These are phyloP conservation scores for Lactarius akahatsu DNA, from an alignment of 768 basidiomycete species.

Conservation along the genomic window DNA sequence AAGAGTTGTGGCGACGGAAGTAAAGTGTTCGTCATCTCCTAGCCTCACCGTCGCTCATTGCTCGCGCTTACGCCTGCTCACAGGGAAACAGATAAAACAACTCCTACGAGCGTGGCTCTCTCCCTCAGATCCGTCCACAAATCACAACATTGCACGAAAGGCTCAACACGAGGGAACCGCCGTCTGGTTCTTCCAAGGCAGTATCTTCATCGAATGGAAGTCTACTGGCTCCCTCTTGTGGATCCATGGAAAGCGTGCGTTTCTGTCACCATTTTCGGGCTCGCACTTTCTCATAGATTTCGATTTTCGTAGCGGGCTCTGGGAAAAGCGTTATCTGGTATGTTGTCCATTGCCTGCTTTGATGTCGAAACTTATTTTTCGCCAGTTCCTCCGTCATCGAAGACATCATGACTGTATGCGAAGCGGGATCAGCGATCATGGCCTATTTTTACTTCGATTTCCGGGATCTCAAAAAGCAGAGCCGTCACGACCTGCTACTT, in stretches of 20 bases:
- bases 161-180: not conserved
- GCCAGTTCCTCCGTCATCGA: not conserved
- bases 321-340: not conserved
- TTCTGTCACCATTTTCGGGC: not conserved
- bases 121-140: not conserved
- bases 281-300: not conserved
- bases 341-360: not conserved
- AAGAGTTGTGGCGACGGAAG: not conserved
- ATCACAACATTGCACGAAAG: not conserved
- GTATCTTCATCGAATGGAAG: not conserved
- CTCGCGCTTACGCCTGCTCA: not conserved
- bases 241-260: not conserved
- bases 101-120: not conserved
- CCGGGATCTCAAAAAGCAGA: not conserved
- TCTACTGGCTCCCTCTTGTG: not conserved
- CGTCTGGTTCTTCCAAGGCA: not conserved
- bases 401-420: not conserved
- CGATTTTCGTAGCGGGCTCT: not conserved
- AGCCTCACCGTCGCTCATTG: too few species aligned
- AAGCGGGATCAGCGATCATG: not conserved
- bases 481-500: not conserved
- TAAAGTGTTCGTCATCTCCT: not conserved
- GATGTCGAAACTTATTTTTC: not conserved
- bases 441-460: not conserved
- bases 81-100: not conserved